Percentiles rank a stretch among this genome's conserved stretches.
Evolutionary conservation across 768 basidiomycete species (phyloP).

Genomic region (Suillus variegatus): DNA sequence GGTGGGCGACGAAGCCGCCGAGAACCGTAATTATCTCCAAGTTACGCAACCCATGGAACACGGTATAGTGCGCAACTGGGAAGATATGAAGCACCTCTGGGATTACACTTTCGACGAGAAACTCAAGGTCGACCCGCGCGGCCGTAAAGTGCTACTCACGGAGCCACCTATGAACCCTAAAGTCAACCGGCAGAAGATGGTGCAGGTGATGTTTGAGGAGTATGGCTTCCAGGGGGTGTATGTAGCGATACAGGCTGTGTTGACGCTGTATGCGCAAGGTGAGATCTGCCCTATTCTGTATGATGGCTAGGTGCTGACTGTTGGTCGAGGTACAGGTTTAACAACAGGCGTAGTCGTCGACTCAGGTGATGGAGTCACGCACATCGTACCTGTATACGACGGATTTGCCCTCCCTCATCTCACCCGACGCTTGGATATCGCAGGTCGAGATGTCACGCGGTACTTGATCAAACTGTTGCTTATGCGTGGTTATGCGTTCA

Average conservation of each 20-base stretch:
- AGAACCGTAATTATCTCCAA: slow-evolving; percentile 93
- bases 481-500: slow-evolving; percentile 99
- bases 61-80: slow-evolving; percentile 98
- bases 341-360: slow-evolving; percentile 99
- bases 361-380: slow-evolving; percentile 98
- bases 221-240: slow-evolving; percentile 96
- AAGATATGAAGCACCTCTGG: slow-evolving; percentile 98
- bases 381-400: slow-evolving; percentile 98
- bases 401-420: slow-evolving; percentile 95
- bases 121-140: slow-evolving; percentile 82
- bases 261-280: slow-evolving; percentile 99
- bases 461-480: slow-evolving; percentile 99
- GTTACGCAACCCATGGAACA: slow-evolving; percentile 99
- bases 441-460: slow-evolving; percentile 96
- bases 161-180: slow-evolving; percentile 99
- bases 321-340: slow-evolving; percentile 57
- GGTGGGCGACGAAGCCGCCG: slow-evolving; percentile 96
- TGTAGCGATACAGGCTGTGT: slow-evolving; percentile 96
- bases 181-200: slow-evolving; percentile 90
- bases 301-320: slow-evolving; percentile 5
- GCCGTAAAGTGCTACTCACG: slow-evolving; percentile 88
- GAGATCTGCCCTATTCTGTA: slow-evolving; percentile 24
- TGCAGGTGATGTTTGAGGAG: slow-evolving; percentile 98
- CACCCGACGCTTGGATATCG: slow-evolving; percentile 93
- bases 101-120: slow-evolving; percentile 98